phyloP scores from a whole-genome alignment of 2,329 filamentous ascomycete genomes.

The Apiospora kogelbergensis region DNA sequence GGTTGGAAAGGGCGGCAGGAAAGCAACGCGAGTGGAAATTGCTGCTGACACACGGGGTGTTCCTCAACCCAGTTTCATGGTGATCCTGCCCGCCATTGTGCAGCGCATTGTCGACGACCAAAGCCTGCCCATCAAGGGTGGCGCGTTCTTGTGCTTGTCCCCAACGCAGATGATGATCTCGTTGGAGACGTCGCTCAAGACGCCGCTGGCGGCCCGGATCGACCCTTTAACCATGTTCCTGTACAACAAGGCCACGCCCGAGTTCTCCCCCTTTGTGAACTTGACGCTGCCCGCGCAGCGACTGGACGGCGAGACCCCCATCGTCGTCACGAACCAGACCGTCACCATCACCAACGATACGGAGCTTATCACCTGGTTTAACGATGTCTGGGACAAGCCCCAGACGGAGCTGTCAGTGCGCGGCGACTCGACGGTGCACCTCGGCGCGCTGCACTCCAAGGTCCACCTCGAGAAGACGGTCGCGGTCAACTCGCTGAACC shows the following conservation, averaged over 20 bases:
- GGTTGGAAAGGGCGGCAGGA: too few relatives aligned
- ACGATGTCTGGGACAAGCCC: conserved; percentile 38
- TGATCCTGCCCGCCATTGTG: conserved; percentile 46
- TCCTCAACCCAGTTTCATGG: conserved; percentile 38
- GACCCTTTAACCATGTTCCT: conserved; percentile 39
- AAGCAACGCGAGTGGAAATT: too few relatives aligned
- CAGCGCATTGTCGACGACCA: conserved; percentile 44
- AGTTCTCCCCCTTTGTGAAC: conserved; percentile 30
- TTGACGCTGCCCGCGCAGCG: conserved; percentile 32
- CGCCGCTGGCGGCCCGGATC: conserved; percentile 37
- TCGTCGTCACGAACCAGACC: conserved; percentile 35
- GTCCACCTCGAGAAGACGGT: conserved; percentile 43
- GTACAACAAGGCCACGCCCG: conserved; percentile 39
- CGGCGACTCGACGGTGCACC: conserved; percentile 36
- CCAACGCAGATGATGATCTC: conserved; percentile 35
- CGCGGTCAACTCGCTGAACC: conserved; percentile 37
- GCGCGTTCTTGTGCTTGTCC: conserved; percentile 34
- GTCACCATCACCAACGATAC: conserved; percentile 37
- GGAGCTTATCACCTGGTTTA: conserved; percentile 40
- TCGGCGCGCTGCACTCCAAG: conserved; percentile 39
- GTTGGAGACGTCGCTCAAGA: conserved; percentile 36
- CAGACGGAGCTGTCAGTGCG: conserved; percentile 37
- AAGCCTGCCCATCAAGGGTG: conserved; percentile 37
- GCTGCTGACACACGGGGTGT: neutral
- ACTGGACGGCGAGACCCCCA: conserved; percentile 36